Base-by-base conservation (phyloP, 306 rosid genomes). In the Delonix regia region DNA sequence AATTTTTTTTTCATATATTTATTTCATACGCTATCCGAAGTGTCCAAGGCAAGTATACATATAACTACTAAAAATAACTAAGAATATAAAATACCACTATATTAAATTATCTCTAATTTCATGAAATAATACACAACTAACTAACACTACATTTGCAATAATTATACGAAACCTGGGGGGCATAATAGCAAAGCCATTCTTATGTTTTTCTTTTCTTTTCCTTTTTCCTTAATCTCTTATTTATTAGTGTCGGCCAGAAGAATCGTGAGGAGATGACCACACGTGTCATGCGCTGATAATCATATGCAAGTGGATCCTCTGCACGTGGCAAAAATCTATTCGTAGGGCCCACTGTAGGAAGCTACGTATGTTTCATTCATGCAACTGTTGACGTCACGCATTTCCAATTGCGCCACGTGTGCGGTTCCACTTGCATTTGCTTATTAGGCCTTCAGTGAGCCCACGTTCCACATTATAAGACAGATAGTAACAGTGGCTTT, bases 161-260 rank as follows among this genome's bases (percentile, higher is more conserved):
- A 84, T 70, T 63, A 76, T 33, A 33, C 12, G 1, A 60, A 64
- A 25, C 8, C 2, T 25, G 16, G 15, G 33, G 73, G 74, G 21
- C 59, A 21, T 25, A 33, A 16, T 6, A 16, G 74, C 42, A 69
- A 48, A 19, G 49, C 4, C 9, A 1, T 14, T 13, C 0, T n/a
- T 51, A 27, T 1, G 25, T 27, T 57, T 34, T 63, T 61, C 16
- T 5, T 12, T 3, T 27, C 36, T 27, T 2, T 42, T 19, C 41
- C 18, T 27, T 44, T 27, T 2, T 42, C 25, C 41, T 12, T 19
- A 4, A 9, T 44, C 39, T 71, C 14, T 28, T 64, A 14, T 24
- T 73, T 11, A 56, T 41, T 15, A 19, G 78, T 67, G 86, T 87
- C 88, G 90, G 90, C 87, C 52, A 8, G 52, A 38, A 47, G 73